Base-by-base conservation (phyloP, 768 basidiomycete genomes). In the Leucosporidium scottii region DNA sequence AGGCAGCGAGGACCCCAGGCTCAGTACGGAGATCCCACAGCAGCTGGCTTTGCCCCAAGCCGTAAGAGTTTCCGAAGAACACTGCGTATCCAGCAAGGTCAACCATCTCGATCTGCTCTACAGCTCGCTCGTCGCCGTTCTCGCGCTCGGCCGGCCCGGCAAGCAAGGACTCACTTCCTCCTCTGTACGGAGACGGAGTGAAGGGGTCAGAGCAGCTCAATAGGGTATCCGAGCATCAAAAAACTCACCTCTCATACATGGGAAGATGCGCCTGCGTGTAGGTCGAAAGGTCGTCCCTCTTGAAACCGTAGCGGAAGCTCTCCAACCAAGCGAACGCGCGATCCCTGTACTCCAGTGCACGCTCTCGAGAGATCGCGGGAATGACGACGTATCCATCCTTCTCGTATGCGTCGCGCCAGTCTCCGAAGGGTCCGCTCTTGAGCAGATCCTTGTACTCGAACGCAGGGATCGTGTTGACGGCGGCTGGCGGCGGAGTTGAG, bases 281-380 rank as follows among this genome's bases (percentile, higher is more conserved):
- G 2, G 76, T 76, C 18, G 60, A 61, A 12, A 44, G 58, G 60
- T 76, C 75, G 54, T 75, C 62, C 34, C 77, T 48, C 47, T 75
- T 66, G 63, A 68, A 76, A 2, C 75, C 75, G 25, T 70, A 57
- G 17, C 49, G 47, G 57, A 73, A 75, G 1, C 49, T 59, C 60
- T 69, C 73, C 13, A 75, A 58, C 65, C 72, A 77, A 18, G n/a
- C 67, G 53, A 66, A 54, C 17, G 69, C 74, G n/a, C 39, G 25
- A 15, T 66, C 39, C 49, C 69, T 48, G 65, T 75, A 76, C 20
- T 63, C 36, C 39, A 68, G 64, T 15, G 73, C 73, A 20, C 56
- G 23, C 27, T 70, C 74, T 44, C 65, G 21, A 10, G 75, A 67
- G 15, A 77, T 65, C 18, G 75, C 70, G 25, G 54, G 58, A 12